Evolutionary conservation across 306 rosid species (phyloP), one percentile per base, ranked within the genome.

Genomic region (Canavalia gladiata): DNA sequence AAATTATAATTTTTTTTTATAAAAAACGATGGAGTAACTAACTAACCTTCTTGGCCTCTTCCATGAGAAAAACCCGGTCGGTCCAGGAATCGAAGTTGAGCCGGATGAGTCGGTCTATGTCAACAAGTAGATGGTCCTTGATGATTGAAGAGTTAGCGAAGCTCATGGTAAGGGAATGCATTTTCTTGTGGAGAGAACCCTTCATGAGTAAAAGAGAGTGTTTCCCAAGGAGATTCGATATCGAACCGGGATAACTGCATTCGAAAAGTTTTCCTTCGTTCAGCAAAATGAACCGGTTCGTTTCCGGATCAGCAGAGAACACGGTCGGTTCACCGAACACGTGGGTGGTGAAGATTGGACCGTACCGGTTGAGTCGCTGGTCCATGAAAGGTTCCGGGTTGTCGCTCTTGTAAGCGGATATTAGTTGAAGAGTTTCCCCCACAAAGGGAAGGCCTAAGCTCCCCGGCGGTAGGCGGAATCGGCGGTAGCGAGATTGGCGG

Each of bases 381-480:
- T 95, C 99, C n/a, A 93, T 88, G 80, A 95, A 95, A 3, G 99
- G 99, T 5, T 95, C 99, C 0, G 99, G 99, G 79, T 95, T 95
- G 74, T 91, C 99, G 7, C 88, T 90, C 84, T 92, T 93, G 84
- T 95, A 95, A 11, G 99, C 99, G 0, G 98, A 89, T 72, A 95
- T 91, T 0, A 95, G 91, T 6, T 95, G 97, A 4, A 92, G 68
- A 0, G 99, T 91, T 76, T 95, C 99, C 0, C 99, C 99, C 30
- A 93, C 45, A 4, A 95, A 78, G 28, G 98, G 98, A 0, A 95
- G 87, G 1, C 99, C 99, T 0, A 90, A 68, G 69, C 60, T 90
- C 1, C 99, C 99, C 77, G 98, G 99, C 1, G 99, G 99, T 0
- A 93, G 74, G 0, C 85, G 66, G 7, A 83, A 59, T 11, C 89